phyloP scores from a whole-genome alignment of 225 moss, liverwort and hornwort genomes.

The Marchantia polymorpha region DNA sequence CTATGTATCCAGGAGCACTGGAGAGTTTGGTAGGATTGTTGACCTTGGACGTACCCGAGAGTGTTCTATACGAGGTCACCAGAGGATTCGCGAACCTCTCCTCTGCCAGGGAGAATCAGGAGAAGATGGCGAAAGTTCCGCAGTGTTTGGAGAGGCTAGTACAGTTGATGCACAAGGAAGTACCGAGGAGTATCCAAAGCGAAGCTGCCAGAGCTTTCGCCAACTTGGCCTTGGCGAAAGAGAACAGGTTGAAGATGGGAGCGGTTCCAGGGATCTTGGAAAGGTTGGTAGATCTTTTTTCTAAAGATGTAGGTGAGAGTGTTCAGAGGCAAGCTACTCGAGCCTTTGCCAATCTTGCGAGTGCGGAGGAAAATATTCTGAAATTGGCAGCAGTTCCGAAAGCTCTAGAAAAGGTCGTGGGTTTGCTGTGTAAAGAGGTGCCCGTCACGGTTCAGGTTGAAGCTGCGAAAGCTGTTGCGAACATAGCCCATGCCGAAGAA shows the following conservation, averaged over 20 bases:
- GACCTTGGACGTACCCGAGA: background rate
- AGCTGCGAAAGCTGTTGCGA: constrained; percentile 20
- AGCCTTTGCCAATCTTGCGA: constrained; percentile 15
- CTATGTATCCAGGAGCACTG: constrained; percentile 18
- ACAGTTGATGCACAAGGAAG: constrained; percentile 1
- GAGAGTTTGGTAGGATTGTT: constrained; percentile 6
- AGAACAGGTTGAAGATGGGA: constrained; percentile 14
- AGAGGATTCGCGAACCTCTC: constrained; percentile 19
- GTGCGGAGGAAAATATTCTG: constrained; percentile 16
- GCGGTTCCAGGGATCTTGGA: background rate
- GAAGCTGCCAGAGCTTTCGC: constrained; percentile 19
- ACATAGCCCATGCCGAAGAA: constrained; percentile 11
- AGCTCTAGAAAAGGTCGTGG: constrained; percentile 7
- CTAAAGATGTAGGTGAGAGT: constrained; percentile 5
- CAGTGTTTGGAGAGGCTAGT: constrained; percentile 4
- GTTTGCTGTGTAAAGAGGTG: constrained; percentile 3
- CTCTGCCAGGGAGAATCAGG: constrained; percentile 18
- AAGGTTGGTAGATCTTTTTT: background rate
- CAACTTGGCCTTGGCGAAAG: constrained; percentile 13
- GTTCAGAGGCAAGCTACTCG: constrained; percentile 18
- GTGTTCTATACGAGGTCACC: background rate
- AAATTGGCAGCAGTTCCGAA: background rate
- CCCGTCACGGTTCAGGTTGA: constrained; percentile 11
- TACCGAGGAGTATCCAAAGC: constrained; percentile 6
- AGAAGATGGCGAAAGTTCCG: constrained; percentile 15